phyloP scores from a whole-genome alignment of 352 stramenopile genomes.

The Phytopythium vexans region DNA sequence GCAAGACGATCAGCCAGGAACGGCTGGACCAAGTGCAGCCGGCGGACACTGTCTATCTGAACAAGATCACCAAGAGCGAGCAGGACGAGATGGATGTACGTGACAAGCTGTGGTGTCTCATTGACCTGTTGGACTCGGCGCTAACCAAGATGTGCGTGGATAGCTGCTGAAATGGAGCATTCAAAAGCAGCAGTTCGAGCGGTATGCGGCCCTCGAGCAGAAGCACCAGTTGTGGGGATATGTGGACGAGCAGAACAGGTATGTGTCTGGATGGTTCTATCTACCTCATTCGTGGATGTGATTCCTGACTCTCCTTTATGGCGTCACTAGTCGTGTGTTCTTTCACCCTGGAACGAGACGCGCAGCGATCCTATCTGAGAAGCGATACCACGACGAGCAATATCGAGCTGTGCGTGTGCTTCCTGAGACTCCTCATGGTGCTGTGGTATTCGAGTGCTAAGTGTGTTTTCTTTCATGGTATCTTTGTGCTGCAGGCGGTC shows the following conservation, averaged over 20 bases:
- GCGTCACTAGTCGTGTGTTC: constrained; percentile 38
- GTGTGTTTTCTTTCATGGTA: not conserved
- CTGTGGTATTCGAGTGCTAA: not conserved
- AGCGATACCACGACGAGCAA: constrained; percentile 64
- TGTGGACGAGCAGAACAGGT: constrained; percentile 56
- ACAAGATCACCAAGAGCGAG: constrained; percentile 57
- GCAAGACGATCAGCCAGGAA: constrained; percentile 19
- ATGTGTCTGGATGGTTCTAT: constrained; percentile 9
- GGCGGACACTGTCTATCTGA: constrained; percentile 47
- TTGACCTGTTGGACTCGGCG: not conserved
- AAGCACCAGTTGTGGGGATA: constrained; percentile 53
- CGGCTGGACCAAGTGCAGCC: constrained; percentile 15
- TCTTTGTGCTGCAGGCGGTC: constrained; percentile 10
- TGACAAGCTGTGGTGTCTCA: not conserved
- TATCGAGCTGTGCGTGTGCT: constrained; percentile 35
- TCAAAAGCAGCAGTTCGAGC: constrained; percentile 58
- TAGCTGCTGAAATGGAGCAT: constrained; percentile 69
- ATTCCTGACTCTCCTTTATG: constrained; percentile 6
- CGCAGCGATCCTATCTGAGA: constrained; percentile 63
- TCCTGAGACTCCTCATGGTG: not conserved
- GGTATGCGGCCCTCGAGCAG: constrained; percentile 54
- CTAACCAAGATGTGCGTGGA: constrained; percentile 4
- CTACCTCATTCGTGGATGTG: not conserved
- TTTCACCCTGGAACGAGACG: constrained; percentile 60
- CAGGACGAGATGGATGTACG: constrained; percentile 74